phyloP scores from a whole-genome alignment of 2,329 filamentous ascomycete species.

The Aspergillus sclerotialis region DNA sequence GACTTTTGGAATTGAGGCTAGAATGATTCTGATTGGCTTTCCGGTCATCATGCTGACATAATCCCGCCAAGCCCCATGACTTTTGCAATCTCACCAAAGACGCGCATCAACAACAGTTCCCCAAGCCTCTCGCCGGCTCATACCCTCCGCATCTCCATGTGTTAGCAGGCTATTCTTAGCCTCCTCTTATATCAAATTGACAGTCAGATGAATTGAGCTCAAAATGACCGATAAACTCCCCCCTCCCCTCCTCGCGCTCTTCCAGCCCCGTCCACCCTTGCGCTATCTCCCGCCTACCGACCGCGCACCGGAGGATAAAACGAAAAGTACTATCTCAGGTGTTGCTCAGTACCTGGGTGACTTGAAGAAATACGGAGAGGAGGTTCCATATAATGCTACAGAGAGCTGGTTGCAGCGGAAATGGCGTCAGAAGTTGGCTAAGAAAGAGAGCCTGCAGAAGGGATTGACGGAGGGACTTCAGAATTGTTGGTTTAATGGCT shows the following conservation, averaged over 20 bases:
- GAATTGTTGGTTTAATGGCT: conserved; percentile 38
- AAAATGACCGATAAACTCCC: conserved; percentile 95
- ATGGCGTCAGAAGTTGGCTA: conserved; percentile 77
- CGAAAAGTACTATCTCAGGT: conserved; percentile 65
- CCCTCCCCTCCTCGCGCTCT: conserved; percentile 84
- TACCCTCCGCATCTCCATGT: conserved; percentile 4
- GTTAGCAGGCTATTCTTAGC: too few species aligned
- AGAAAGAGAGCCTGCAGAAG: conserved; percentile 60
- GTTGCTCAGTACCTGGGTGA: conserved; percentile 68
- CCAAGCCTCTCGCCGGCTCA: too few species aligned
- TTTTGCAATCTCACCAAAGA: too few species aligned
- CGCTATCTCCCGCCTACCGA: conserved; percentile 82
- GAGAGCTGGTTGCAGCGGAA: conserved; percentile 89
- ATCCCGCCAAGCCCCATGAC: too few species aligned
- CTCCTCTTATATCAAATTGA: too few species aligned
- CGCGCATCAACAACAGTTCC: too few species aligned
- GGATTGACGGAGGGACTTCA: conserved; percentile 58
- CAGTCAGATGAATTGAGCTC: too few species aligned
- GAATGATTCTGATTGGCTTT: too few species aligned
- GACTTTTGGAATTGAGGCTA: too few species aligned
- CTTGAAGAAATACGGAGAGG: conserved; percentile 69
- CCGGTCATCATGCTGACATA: too few species aligned
- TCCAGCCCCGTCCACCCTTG: conserved; percentile 86
- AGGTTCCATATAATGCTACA: conserved; percentile 68
- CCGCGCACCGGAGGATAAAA: conserved; percentile 73